Evolutionary conservation across 1,139 yeast genomes (phyloP), one percentile per base, ranked within the genome.

Genomic region (Trichomonascaceae sp.): DNA sequence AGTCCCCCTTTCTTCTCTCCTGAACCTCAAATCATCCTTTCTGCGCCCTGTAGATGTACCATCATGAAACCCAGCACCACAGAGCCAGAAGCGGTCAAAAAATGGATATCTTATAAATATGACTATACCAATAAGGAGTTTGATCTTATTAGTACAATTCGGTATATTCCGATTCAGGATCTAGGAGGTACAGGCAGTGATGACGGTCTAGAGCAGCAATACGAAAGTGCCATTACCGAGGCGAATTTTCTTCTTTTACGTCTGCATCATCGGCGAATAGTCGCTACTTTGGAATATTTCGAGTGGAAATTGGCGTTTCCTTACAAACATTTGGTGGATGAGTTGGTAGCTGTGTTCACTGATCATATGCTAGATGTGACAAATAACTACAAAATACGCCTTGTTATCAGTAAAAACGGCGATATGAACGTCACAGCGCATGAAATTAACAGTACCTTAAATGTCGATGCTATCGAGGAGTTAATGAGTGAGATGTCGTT

Each of bases 221-320:
- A 15, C 19, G 27, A 20, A 13, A 30, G 19, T 2, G 39, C 49
- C 19, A 50, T 57, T 13, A 32, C 22, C 13, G 58, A 62, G 18
- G 64, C 59, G 47, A 58, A 62, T 55, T 76, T 66, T 68, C 83
- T 86, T 60, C 72, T 88, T 38, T 71, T 87, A 27, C 75, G 78
- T 18, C 82, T 82, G 58, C 97, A 90, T 67, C 72, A 77, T 46
- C 75, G 78, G 51, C 73, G 96, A 49, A 67, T 88, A 22, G 72
- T 77, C 47, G 77, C 77, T 58, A 71, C 89, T 0, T 63, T 84
- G 8, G 62, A 68, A 22, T 85, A 76, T 67, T 88, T 90, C 63
- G 69, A 73, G 4, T 78, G 83, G 73, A 66, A 68, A 1, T 70
- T 75, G 49, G 74, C 73, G 17, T 57, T 86, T 2, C 69, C 80